Conservation (phyloP, 179 eudicot species). For the Actinidia chinensis region DNA sequence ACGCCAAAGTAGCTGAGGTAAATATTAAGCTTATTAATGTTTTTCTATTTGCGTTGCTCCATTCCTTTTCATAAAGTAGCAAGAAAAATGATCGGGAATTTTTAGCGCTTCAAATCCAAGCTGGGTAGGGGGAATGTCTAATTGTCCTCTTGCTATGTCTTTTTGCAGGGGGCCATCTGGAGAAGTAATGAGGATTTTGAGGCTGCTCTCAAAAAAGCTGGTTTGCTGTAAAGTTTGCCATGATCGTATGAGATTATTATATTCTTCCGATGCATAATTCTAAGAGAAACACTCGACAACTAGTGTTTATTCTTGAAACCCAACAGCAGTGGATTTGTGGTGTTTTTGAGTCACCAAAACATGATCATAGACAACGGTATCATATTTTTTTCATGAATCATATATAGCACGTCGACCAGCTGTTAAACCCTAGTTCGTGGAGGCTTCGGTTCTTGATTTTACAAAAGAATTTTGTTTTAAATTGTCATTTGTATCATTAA, state of each 20-base stretch:
- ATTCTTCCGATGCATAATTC: background rate
- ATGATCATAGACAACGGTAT: background rate
- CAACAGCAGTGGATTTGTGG: background rate
- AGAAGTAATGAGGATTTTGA: slow-evolving; percentile 43
- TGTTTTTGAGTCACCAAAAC: background rate
- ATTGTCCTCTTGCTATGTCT: background rate
- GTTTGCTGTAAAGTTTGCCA: slow-evolving; percentile 9
- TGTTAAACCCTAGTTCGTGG: background rate
- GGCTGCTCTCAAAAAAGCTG: slow-evolving; percentile 27
- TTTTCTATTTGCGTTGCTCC: background rate
- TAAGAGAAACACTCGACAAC: background rate
- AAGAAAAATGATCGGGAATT: background rate
- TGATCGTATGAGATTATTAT: background rate
- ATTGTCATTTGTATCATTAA: background rate
- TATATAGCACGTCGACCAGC: background rate
- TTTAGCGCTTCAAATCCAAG: background rate
- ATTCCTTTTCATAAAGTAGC: background rate
- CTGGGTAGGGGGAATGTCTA: background rate
- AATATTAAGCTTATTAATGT: background rate
- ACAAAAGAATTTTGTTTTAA: background rate
- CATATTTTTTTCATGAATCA: background rate
- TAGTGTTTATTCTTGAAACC: background rate
- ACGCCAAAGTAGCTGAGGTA: slow-evolving; percentile 53
- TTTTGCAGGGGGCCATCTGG: slow-evolving; percentile 60
- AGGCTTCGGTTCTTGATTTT: background rate